phyloP scores from a whole-genome alignment of 345 rosid genomes.

The Barbarea vulgaris region DNA sequence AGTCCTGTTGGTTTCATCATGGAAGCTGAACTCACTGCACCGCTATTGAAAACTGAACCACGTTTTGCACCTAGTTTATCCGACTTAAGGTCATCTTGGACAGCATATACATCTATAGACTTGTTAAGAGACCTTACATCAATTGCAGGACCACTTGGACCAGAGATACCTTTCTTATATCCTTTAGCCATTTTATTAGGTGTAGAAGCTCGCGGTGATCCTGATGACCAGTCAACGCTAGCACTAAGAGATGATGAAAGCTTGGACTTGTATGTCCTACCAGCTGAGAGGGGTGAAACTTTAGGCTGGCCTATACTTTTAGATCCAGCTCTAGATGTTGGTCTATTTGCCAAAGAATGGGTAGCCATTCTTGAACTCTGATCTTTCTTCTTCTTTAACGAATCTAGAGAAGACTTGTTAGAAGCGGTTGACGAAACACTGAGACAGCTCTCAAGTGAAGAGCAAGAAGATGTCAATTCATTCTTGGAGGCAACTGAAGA shows the following conservation, averaged over 20 bases:
- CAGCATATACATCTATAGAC: slow-evolving; percentile 39
- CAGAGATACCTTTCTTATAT: slow-evolving; percentile 7
- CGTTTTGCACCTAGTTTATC: slow-evolving; percentile 37
- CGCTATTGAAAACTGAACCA: slow-evolving; percentile 43
- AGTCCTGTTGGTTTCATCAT: slow-evolving; percentile 75
- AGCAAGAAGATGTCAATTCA: slow-evolving; percentile 60
- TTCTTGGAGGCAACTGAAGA: slow-evolving; percentile 54
- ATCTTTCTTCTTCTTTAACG: slow-evolving; percentile 44
- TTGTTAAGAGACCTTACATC: slow-evolving; percentile 39
- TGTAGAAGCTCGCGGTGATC: slow-evolving; percentile 55
- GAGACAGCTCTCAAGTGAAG: slow-evolving; percentile 66
- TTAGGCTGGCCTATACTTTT: slow-evolving; percentile 47
- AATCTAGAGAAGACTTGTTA: slow-evolving; percentile 45
- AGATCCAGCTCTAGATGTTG: slow-evolving; percentile 43
- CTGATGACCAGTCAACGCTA: slow-evolving; percentile 78
- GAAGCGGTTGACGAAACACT: slow-evolving; percentile 56
- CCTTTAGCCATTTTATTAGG: slow-evolving; percentile 51
- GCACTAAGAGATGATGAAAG: slow-evolving; percentile 69
- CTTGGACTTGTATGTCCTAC: slow-evolving; percentile 52
- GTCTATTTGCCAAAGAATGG: slow-evolving; percentile 41
- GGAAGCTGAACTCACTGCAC: slow-evolving; percentile 44
- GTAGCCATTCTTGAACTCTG: slow-evolving; percentile 42
- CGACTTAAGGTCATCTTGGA: slow-evolving; percentile 41
- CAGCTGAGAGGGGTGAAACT: slow-evolving; percentile 44
- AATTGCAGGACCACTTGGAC: slow-evolving; percentile 26